Evolutionary conservation across 805 yeast genomes (phyloP).

Genomic region (Nakazawaea holstii): DNA sequence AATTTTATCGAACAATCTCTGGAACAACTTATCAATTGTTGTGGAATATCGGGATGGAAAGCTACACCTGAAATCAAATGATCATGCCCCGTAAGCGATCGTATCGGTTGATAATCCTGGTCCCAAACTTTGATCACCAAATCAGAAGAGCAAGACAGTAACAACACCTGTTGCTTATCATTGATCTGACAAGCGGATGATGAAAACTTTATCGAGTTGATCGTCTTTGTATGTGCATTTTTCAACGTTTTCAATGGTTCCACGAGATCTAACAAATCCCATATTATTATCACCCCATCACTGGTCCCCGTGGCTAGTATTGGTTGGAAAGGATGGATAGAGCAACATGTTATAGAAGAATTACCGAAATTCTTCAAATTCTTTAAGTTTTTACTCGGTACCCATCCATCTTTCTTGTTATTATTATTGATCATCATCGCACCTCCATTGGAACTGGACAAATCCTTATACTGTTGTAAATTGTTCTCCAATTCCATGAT

Average conservation of each 20-base stretch:
- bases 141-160: constrained; percentile 51
- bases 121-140: constrained; percentile 69
- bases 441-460: constrained; percentile 17
- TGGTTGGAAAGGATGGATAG: constrained; percentile 74
- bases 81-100: constrained; percentile 79
- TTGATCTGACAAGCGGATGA: constrained; percentile 23
- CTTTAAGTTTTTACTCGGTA: constrained; percentile 46
- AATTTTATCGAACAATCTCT: constrained; percentile 56
- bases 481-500: constrained; percentile 67
- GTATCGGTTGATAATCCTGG: constrained; percentile 45
- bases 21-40: constrained; percentile 52
- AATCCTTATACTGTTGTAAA: constrained; percentile 39
- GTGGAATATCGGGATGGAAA: constrained; percentile 42
- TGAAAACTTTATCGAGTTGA: constrained; percentile 57
- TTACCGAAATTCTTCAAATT: constrained; percentile 46
- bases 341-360: constrained; percentile 54
- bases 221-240: constrained; percentile 68
- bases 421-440: constrained; percentile 12
- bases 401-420: constrained; percentile 45
- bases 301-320: constrained; percentile 58
- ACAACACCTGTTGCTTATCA: constrained; percentile 20
- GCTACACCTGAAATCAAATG: constrained; percentile 69
- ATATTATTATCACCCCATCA: constrained; percentile 67
- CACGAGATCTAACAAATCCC: constrained; percentile 59
- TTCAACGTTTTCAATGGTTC: constrained; percentile 58